phyloP scores from a whole-genome alignment of 148 eudicot genomes.

The Euryodendron excelsum region DNA sequence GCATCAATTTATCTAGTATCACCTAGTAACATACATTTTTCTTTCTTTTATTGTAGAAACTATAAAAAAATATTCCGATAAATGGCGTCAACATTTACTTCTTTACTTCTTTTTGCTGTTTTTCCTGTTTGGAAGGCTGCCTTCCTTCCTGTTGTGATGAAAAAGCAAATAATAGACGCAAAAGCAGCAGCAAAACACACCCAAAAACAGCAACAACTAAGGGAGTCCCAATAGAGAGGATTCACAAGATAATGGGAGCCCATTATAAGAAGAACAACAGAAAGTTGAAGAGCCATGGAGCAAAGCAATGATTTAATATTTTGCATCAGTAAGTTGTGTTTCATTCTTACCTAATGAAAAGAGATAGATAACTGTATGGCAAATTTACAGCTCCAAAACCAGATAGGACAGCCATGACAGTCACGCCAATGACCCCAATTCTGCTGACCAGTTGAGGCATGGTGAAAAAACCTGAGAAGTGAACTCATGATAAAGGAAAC shows the following conservation, averaged over 20 bases:
- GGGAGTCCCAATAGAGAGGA: no score
- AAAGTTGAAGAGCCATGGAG: background rate
- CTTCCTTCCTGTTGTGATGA: no score
- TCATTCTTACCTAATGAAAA: conserved; percentile 75
- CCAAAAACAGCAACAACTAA: no score
- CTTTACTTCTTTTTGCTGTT: no score
- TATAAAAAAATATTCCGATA: no score
- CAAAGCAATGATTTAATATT: background rate
- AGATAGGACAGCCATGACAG: conserved; percentile 95
- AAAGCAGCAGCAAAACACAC: no score
- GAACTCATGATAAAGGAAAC: conserved; percentile 11
- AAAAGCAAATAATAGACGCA: no score
- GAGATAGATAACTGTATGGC: conserved; percentile 94
- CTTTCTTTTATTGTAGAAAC: background rate
- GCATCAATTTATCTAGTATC: background rate
- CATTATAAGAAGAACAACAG: background rate
- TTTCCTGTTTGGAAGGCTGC: no score
- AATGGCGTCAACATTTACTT: no score
- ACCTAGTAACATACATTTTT: background rate
- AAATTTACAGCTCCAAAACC: conserved; percentile 99
- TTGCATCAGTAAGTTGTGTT: background rate
- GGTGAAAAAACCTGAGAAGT: conserved; percentile 80
- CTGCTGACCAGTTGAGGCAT: conserved; percentile 97
- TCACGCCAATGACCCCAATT: conserved; percentile 97
- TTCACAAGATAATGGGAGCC: background rate